phyloP scores from a whole-genome alignment of 352 stramenopile genomes.

The Phytophthora aleatoria region DNA sequence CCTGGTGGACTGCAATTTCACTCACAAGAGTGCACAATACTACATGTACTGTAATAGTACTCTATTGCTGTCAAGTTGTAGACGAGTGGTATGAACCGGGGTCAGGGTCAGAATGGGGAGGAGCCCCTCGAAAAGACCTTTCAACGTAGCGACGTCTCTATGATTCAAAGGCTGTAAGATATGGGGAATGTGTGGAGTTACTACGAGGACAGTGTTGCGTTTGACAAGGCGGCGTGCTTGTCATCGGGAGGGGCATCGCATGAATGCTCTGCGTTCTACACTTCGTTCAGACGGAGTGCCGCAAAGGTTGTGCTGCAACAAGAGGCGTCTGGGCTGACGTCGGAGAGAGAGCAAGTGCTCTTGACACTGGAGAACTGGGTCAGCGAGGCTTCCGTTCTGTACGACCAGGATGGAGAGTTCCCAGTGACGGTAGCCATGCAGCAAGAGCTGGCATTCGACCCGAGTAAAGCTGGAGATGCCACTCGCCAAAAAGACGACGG shows the following conservation, averaged over 20 bases:
- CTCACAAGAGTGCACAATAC: too few relatives aligned
- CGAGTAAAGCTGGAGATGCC: neutral
- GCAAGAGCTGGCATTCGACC: constrained; percentile 36
- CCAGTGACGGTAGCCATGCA: constrained; percentile 40
- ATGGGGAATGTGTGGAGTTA: constrained; percentile 46
- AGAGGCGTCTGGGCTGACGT: constrained; percentile 19
- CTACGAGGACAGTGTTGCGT: constrained; percentile 31
- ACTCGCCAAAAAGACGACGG: constrained; percentile 1
- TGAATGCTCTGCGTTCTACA: constrained; percentile 39
- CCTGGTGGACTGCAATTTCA: too few relatives aligned
- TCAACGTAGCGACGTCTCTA: constrained; percentile 20
- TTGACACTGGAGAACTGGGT: constrained; percentile 60
- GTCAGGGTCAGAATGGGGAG: constrained; percentile 1
- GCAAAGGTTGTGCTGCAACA: constrained; percentile 41
- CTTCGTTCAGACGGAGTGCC: constrained; percentile 39
- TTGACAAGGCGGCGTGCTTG: constrained; percentile 38
- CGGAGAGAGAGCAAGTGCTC: constrained; percentile 35
- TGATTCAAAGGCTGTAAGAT: neutral
- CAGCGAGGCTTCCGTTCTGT: constrained; percentile 45
- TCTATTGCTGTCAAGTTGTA: neutral
- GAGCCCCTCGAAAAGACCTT: constrained; percentile 1
- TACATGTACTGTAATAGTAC: too few relatives aligned
- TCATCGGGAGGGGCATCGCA: constrained; percentile 11
- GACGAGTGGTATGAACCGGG: constrained; percentile 21
- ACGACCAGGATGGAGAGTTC: constrained; percentile 45